phyloP scores from a whole-genome alignment of 176 grass and related monocot genomes.

The Eremochloa ophiuroides region DNA sequence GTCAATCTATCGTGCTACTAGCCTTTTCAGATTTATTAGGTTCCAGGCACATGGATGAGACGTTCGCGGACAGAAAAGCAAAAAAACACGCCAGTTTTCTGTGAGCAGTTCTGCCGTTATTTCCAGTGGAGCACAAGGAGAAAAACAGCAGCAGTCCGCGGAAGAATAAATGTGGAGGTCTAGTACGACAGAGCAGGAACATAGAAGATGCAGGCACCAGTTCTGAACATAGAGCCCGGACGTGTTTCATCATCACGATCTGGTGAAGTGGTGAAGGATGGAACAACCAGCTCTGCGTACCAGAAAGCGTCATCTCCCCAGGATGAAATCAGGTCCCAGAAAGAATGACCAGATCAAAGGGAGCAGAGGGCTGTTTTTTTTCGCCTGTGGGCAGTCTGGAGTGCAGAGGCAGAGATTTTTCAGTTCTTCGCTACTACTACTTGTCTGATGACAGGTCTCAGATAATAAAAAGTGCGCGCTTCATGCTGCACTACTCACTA shows the following conservation, averaged over 20 bases:
- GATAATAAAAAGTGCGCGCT: background rate
- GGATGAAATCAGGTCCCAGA: constrained; percentile 29
- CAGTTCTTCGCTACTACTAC: background rate
- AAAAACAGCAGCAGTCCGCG: background rate
- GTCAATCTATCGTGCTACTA: constrained; percentile 13
- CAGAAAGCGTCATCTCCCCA: constrained; percentile 23
- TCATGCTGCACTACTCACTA: background rate
- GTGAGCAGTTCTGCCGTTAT: constrained; percentile 4
- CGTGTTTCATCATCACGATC: constrained; percentile 1
- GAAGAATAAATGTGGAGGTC: constrained; percentile 30
- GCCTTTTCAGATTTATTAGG: constrained; percentile 33
- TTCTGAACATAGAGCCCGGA: constrained; percentile 26
- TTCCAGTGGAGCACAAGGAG: constrained; percentile 7
- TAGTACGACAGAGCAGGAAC: constrained; percentile 9
- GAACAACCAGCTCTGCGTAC: constrained; percentile 14
- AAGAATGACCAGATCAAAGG: constrained; percentile 21
- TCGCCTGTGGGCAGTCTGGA: background rate
- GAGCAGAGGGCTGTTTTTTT: background rate
- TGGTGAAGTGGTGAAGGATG: background rate
- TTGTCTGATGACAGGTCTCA: background rate
- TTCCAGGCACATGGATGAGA: constrained; percentile 27
- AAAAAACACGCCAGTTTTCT: background rate
- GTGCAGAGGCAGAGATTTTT: background rate
- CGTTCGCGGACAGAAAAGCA: constrained; percentile 28
- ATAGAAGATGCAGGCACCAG: constrained; percentile 18